Evolutionary conservation across 2,329 filamentous ascomycete genomes (phyloP).

Genomic region (Aspergillus sp.): DNA sequence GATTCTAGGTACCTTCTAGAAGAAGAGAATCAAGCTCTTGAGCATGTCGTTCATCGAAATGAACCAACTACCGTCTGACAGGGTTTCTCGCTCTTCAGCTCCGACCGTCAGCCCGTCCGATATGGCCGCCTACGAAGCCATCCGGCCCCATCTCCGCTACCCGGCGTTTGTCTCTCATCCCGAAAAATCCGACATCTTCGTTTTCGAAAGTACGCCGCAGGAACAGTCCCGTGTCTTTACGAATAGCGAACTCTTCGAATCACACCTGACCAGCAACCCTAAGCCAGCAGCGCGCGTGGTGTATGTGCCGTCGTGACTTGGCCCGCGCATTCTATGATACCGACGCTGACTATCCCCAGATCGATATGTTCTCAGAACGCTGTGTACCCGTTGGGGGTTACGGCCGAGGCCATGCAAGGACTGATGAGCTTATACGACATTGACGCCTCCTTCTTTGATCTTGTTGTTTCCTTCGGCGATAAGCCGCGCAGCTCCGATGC

Average conservation of each 20-base stretch:
- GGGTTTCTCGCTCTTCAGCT: not conserved
- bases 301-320: not conserved
- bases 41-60: not conserved
- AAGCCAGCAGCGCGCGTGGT: conserved; percentile 13
- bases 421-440: conserved; percentile 14
- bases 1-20: not conserved
- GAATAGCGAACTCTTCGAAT: conserved; percentile 12
- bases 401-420: conserved; percentile 9
- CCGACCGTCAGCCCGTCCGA: not conserved
- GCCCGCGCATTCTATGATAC: no score
- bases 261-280: conserved; percentile 5
- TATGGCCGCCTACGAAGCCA: not conserved
- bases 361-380: conserved; percentile 16
- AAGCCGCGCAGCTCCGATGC: conserved; percentile 19
- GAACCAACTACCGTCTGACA: not conserved
- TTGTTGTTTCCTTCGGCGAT: conserved; percentile 18
- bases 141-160: conserved; percentile 1
- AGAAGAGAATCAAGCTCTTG: not conserved
- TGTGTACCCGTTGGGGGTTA: conserved; percentile 14
- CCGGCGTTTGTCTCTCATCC: not conserved
- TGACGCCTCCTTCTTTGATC: conserved; percentile 12
- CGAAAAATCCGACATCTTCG: conserved; percentile 4
- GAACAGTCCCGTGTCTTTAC: conserved; percentile 3
- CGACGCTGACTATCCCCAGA: not conserved
- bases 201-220: conserved; percentile 5